Conservation (phyloP, 2,329 filamentous ascomycete genomes). For the Tympanopsis confertula region DNA sequence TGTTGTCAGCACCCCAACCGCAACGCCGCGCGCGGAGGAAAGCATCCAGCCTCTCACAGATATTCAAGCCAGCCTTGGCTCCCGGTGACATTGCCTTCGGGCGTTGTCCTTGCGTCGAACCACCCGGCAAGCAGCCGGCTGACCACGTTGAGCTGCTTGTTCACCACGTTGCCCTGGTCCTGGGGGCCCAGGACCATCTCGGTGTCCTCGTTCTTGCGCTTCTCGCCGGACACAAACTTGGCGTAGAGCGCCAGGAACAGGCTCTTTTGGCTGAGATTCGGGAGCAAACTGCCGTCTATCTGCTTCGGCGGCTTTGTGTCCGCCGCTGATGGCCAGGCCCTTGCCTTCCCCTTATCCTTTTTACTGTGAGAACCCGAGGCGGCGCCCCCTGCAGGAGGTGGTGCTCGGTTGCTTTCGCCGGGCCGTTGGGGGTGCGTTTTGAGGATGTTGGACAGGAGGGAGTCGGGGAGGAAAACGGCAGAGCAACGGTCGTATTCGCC, state of each 20-base stretch:
- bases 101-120: conserved; percentile 55
- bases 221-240: conserved; percentile 86
- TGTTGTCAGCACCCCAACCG: conserved; percentile 6
- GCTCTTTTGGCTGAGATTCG: conserved; percentile 73
- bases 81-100: conserved; percentile 44
- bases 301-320: neutral
- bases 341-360: conserved; percentile 54
- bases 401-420: conserved; percentile 12
- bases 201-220: conserved; percentile 88
- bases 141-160: conserved; percentile 72
- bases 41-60: conserved; percentile 29
- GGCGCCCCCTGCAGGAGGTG: conserved; percentile 17
- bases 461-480: conserved; percentile 73
- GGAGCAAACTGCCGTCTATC: conserved; percentile 21
- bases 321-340: conserved; percentile 8
- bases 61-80: conserved; percentile 93
- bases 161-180: conserved; percentile 72
- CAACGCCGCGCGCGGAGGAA: neutral
- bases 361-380: conserved; percentile 26
- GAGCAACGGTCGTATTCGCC: conserved; percentile 90
- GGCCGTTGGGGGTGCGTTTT: conserved; percentile 24
- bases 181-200: conserved; percentile 95
- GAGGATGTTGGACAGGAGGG: conserved; percentile 58
- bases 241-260: conserved; percentile 87
- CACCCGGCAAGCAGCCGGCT: conserved; percentile 68